Conservation (phyloP, 768 basidiomycete genomes). For the Rhodotorula paludigena region DNA sequence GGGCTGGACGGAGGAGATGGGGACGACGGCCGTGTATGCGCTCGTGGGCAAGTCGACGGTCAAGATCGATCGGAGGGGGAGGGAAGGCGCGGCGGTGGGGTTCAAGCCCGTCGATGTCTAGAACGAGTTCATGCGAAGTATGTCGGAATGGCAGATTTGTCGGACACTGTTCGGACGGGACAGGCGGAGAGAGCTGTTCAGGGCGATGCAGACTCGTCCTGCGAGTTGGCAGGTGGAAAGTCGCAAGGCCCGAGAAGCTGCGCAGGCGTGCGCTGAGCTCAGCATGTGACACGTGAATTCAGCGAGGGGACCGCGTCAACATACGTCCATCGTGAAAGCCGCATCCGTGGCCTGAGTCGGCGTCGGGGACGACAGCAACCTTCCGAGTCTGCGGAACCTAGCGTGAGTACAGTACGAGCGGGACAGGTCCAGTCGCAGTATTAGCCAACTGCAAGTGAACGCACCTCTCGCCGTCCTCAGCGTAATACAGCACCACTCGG, state of each 20-base stretch:
- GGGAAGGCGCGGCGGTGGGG: slow-evolving; percentile 22
- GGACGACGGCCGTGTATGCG: slow-evolving; percentile 24
- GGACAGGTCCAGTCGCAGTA: not conserved
- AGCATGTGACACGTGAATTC: no score
- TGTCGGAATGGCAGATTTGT: no score
- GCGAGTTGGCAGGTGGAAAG: not conserved
- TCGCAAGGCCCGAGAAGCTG: slow-evolving; percentile 11
- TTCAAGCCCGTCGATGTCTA: slow-evolving; percentile 1
- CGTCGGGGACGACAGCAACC: not conserved
- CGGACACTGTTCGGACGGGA: no score
- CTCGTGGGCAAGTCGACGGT: slow-evolving; percentile 16
- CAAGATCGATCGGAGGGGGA: slow-evolving; percentile 31
- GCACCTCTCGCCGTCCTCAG: slow-evolving; percentile 24
- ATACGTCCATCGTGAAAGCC: slow-evolving; percentile 24
- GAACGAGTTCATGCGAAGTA: not conserved
- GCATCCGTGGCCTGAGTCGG: slow-evolving; percentile 3
- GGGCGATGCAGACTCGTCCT: not conserved
- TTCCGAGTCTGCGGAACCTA: slow-evolving; percentile 8
- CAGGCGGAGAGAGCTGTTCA: no score
- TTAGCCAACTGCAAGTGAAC: not conserved
- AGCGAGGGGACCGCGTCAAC: no score
- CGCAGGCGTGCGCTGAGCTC: no score
- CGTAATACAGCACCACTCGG: slow-evolving; percentile 25
- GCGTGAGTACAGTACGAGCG: no score
- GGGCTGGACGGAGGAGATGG: slow-evolving; percentile 30